Evolutionary conservation across 129 eudicot species (phyloP), one percentile per base, ranked within the genome.

Genomic region (Silybum marianum): DNA sequence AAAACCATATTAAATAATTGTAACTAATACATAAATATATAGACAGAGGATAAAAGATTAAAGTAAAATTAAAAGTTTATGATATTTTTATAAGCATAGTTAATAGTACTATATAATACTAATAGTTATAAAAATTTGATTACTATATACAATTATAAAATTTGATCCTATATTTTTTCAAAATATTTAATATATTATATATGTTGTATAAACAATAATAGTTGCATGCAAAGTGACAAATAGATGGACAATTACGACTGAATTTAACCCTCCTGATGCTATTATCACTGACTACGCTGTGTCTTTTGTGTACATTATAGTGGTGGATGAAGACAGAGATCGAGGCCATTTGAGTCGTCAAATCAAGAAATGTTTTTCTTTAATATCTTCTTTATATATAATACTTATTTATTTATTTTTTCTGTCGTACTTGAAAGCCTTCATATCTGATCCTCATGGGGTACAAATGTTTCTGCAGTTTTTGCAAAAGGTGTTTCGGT

Each of bases 281-380:
- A 38, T 67, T 18, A 79, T 69, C 70, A 79, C 60, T 79, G 69
- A 71, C 77, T 44, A 70, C 7, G 16, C 76, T 70, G 54, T 30
- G 23, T 58, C 23, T 10, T 44, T 79, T 69, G 32, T 69, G 77
- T 32, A 46, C 19, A 44, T 69, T 48, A 70, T 48, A 46, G 58
- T 71, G 71, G 77, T 71, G 77, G 77, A 23, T 65, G 28, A 65
- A 65, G 69, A 65, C 69, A 22, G 60, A 79, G 71, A 79, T 70
- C 70, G 70, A 79, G 70, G 38, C 23, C 73, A 60, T 34, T 58
- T 80, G 84, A 80, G 73, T 63, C 44, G 84, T 80, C 84, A 80
- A 72, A 80, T 80, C 84, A 80, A 38, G 16, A 72, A 22, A 24
- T 80, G 39, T 80, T 58, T 75, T 8, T 54, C 8, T 51, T 51